These are phyloP conservation scores for Fusarium paranaense DNA, from an alignment of 2,329 filamentous ascomycete species.

Conservation along the genomic window DNA sequence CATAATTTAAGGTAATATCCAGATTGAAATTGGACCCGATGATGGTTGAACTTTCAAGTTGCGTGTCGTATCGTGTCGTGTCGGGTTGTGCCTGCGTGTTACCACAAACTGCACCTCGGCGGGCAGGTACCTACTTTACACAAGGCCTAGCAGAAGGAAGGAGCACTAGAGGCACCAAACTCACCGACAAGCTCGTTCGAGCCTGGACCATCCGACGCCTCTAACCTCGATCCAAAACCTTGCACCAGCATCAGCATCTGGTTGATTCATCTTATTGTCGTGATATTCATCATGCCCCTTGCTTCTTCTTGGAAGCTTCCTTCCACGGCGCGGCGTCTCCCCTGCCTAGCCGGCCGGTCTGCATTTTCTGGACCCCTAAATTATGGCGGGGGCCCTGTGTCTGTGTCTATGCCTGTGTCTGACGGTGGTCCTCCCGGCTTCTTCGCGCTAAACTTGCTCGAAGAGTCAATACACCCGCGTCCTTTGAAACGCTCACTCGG, in stretches of 20 bases:
- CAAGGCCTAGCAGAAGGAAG: not conserved
- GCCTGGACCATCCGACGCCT: not conserved
- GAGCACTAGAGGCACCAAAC: not conserved
- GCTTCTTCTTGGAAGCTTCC: conserved; percentile 3
- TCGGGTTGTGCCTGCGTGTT: conserved; percentile 1
- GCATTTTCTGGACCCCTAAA: conserved; percentile 33
- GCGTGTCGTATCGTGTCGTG: not conserved
- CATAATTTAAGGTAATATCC: conserved; percentile 3
- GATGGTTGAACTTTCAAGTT: conserved; percentile 5
- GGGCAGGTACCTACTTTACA: not conserved
- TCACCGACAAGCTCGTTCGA: not conserved
- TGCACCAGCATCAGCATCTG: not conserved
- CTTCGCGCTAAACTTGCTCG: conserved; percentile 35
- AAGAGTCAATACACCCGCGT: conserved; percentile 28
- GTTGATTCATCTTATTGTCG: conserved; percentile 6
- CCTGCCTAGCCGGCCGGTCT: not conserved
- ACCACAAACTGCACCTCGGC: not conserved
- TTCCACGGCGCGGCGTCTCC: not conserved
- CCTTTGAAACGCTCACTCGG: conserved; percentile 31
- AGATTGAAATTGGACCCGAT: conserved; percentile 8
- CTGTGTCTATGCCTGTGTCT: conserved; percentile 8
- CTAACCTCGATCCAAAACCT: not conserved
- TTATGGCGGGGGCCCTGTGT: conserved; percentile 4
- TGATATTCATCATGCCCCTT: conserved; percentile 4
- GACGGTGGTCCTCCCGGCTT: conserved; percentile 26